phyloP scores from a whole-genome alignment of 441 rosid species.

The Gossypium trilobum region DNA sequence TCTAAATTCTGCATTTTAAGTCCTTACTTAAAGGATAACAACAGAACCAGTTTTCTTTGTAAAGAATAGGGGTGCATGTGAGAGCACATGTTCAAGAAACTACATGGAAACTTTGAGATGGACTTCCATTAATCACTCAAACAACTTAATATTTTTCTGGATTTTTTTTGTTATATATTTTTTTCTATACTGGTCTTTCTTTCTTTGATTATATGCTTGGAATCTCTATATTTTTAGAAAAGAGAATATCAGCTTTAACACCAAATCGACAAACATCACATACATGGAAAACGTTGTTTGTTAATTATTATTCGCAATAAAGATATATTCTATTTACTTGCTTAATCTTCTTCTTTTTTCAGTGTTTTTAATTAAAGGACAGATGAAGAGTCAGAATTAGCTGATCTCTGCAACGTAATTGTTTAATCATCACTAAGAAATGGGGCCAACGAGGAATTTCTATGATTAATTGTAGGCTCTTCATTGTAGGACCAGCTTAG shows the following conservation, averaged over 20 bases:
- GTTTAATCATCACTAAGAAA: not conserved
- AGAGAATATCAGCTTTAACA: not conserved
- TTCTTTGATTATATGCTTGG: not conserved
- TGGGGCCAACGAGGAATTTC: not conserved
- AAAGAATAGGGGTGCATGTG: slow-evolving; percentile 17
- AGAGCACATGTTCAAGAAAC: slow-evolving; percentile 14
- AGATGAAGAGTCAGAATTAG: not conserved
- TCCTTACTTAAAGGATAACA: not conserved
- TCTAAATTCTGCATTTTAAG: not conserved
- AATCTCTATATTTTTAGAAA: not conserved
- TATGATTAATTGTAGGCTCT: not conserved
- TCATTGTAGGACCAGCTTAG: not conserved
- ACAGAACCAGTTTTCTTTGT: slow-evolving; percentile 14
- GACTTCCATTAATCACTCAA: not conserved
- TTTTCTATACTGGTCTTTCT: not conserved
- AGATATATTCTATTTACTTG: not conserved
- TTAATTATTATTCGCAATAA: not conserved
- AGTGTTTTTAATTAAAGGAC: not conserved
- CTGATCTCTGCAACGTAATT: not conserved
- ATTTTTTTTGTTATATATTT: not conserved
- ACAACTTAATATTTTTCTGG: not conserved
- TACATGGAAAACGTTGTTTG: not conserved
- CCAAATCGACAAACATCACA: not conserved
- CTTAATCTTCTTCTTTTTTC: not conserved
- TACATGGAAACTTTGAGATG: not conserved